Evolutionary conservation across 768 basidiomycete genomes (phyloP), one percentile per base, ranked within the genome.

Genomic region (Termitomyces sp.): DNA sequence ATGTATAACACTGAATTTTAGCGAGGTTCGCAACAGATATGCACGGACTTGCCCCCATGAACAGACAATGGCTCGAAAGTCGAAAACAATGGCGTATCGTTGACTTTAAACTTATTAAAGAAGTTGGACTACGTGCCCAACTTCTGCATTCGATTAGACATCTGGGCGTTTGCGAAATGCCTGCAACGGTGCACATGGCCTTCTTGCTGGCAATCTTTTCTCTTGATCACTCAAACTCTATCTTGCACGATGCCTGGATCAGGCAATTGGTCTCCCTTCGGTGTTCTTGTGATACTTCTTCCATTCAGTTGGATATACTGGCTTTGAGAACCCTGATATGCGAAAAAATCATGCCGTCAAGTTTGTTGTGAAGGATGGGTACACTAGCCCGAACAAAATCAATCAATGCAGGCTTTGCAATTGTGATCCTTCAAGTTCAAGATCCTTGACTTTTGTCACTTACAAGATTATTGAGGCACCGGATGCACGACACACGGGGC

Each of bases 81-180:
- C 14, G 11, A 21, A 21, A 48, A 19, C 31, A 8, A 32, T 14
- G n/a, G n/a, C n/a, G n/a, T 32, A 93, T 14, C 97, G 97, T 71
- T 86, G 93, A 58, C 82, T n/a, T n/a, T n/a, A n/a, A 91, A 56
- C 79, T 98, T 46, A 89, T 96, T 56, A 94, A 96, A 69, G 94
- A 96, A 73, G 93, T 96, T 60, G 94, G 95, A 12, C 73, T 97
- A 40, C 90, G 87, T 93, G 46, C 90, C 90, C 53, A 92, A 86
- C 74, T 87, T 90, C 89, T 12, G 84, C 84, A 12, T 92, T 6
- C 7, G 31, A 19, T 14, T 27, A 14, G 31, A 17, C 6, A 31
- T 14, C 6, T 23, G 21, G 34, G 48, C 34, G 21, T 34, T 17
- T 12, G 14, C 8, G 19, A 34, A 23, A 27, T 29, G 27, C 43